Base-by-base conservation (phyloP, 2,329 filamentous ascomycete species). In the Epichloe baconii region DNA sequence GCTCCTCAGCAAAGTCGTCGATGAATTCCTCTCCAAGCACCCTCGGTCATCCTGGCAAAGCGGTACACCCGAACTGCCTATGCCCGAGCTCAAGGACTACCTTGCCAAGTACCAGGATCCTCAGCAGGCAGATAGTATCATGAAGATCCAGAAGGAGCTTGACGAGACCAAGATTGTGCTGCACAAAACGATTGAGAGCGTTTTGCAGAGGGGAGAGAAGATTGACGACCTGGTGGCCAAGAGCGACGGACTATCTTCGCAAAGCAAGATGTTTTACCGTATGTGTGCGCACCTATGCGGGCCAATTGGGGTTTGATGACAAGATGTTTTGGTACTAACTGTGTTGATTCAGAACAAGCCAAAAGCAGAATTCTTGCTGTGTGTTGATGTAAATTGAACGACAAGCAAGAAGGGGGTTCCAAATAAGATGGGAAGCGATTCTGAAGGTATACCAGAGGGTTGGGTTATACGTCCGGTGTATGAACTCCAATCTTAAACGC, bases 181-280 rank as follows among this genome's bases (percentile, higher is more conserved):
- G 61, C 89, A 97, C 73, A 95, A 97, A 79, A 96, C 93, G 44
- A 96, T 95, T 61, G 86, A 95, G 73, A 86, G 81, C 62, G 83
- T 77, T 49, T 69, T 96, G 62, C 85, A 96, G 74, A 80, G 93
- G 55, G 93, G 90, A 42, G 90, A 97, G 80, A 97, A 96, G 78
- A 88, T 98, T 59, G 91, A 97, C 64, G 87, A 86, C 61, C 71
- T 98, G 60, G 91, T 97, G 44, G 83, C 84, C 57, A 97, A 97
- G 80, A 95, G 88, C 62, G 88, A 95, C 61, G 88, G 84, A 12
- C 70, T 98, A 62, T 95, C 88, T 69, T 80, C 82, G 47, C 86
- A 93, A 75, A 95, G 88, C 73, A 97, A 95, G 78, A 91, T 94
- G 85, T 98, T 98, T 68, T 97, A 97, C 69, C 88, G 85, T 85